phyloP scores from a whole-genome alignment of 495 filamentous ascomycete species.

The Penicillium ochrochloron region DNA sequence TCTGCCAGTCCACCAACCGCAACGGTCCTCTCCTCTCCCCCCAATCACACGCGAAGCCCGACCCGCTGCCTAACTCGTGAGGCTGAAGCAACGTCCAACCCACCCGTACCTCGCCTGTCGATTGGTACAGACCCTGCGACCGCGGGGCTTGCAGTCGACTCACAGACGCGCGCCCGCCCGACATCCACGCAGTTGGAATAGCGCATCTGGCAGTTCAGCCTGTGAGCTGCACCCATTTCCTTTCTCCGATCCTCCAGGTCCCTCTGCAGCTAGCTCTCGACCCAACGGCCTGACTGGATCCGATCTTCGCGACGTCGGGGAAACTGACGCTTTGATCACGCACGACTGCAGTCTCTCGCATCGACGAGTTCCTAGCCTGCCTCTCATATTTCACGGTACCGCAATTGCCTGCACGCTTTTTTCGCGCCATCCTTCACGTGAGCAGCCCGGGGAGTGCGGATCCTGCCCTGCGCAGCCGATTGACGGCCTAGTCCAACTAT shows the following conservation, averaged over 20 bases:
- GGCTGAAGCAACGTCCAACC: slow-evolving; percentile 38
- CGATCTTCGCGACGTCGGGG: slow-evolving; percentile 17
- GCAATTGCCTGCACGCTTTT: slow-evolving; percentile 5
- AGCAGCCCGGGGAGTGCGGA: slow-evolving; percentile 4
- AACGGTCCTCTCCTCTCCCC: slow-evolving; percentile 4
- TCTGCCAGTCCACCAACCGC: slow-evolving; percentile 3
- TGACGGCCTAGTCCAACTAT: neutral
- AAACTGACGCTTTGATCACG: slow-evolving; percentile 29
- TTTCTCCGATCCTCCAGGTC: slow-evolving; percentile 26
- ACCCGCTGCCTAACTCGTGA: slow-evolving; percentile 50
- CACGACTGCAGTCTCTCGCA: slow-evolving; percentile 24
- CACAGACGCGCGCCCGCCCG: slow-evolving; percentile 30
- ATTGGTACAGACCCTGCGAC: slow-evolving; percentile 33
- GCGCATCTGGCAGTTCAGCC: slow-evolving; percentile 22
- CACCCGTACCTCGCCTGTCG: slow-evolving; percentile 11
- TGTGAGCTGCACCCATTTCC: slow-evolving; percentile 33
- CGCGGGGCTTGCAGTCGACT: slow-evolving; percentile 22
- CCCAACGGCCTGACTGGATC: slow-evolving; percentile 32
- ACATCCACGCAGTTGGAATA: slow-evolving; percentile 32
- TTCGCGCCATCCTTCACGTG: slow-evolving; percentile 19
- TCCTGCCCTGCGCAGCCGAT: neutral
- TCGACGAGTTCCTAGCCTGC: slow-evolving; percentile 10
- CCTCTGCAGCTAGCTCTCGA: slow-evolving; percentile 34
- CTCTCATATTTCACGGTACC: neutral
- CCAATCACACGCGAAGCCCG: slow-evolving; percentile 11